phyloP scores from a whole-genome alignment of 768 basidiomycete genomes.

The Chalciporus chontae region DNA sequence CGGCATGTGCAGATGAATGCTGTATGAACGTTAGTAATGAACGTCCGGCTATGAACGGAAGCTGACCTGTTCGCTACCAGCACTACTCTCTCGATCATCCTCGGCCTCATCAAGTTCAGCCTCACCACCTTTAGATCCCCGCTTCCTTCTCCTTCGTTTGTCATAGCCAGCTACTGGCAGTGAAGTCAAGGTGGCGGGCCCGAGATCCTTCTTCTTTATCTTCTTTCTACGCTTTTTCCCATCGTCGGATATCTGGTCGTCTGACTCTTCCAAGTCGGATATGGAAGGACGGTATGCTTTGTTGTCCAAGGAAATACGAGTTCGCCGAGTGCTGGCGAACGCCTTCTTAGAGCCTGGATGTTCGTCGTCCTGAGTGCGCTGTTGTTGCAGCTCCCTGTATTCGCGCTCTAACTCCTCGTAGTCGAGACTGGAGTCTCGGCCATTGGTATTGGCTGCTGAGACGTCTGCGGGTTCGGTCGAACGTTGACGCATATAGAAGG shows the following conservation, averaged over 20 bases:
- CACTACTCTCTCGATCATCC: conserved; percentile 43
- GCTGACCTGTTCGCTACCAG: conserved; percentile 41
- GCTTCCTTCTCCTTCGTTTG: conserved; percentile 55
- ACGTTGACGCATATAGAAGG: conserved; percentile 61
- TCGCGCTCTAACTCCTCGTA: conserved; percentile 75
- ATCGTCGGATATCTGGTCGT: conserved; percentile 54
- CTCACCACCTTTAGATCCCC: conserved; percentile 41
- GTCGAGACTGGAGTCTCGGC: conserved; percentile 59
- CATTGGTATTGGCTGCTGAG: conserved; percentile 36
- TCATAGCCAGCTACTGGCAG: conserved; percentile 66
- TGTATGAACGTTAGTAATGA: conserved; percentile 11
- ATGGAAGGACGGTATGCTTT: conserved; percentile 72
- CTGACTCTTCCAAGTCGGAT: conserved; percentile 65
- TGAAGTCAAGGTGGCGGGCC: conserved; percentile 57
- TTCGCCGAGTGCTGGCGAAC: conserved; percentile 41
- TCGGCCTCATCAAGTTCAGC: conserved; percentile 38
- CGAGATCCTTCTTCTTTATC: conserved; percentile 48
- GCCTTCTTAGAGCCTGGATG: conserved; percentile 33
- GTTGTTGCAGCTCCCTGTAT: conserved; percentile 39
- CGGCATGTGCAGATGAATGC: conserved; percentile 24
- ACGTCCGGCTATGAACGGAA: conserved; percentile 21
- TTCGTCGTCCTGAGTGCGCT: conserved; percentile 20
- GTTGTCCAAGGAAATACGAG: conserved; percentile 72
- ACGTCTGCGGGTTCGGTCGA: conserved; percentile 50
- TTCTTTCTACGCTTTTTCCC: conserved; percentile 49